These are phyloP conservation scores for Fraxinus anomala DNA, from an alignment of 257 asterid genomes.

Conservation along the genomic window DNA sequence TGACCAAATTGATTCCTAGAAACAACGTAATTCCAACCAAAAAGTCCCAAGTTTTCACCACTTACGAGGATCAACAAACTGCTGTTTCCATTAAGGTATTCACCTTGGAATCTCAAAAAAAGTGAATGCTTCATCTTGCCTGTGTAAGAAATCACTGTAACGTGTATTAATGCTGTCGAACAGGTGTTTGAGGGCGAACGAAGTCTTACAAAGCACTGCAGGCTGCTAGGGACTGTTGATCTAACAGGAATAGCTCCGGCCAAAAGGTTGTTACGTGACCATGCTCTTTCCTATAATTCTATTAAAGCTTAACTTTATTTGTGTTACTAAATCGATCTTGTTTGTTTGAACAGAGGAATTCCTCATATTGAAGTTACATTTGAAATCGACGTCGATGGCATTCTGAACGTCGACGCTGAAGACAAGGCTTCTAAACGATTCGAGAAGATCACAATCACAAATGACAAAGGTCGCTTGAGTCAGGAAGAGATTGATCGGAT, in stretches of 20 bases:
- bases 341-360: slow-evolving; percentile 47
- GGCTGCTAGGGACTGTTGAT: slow-evolving; percentile 80
- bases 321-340: no score
- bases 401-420: slow-evolving; percentile 57
- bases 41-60: slow-evolving; percentile 82
- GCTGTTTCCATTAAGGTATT: slow-evolving; percentile 75
- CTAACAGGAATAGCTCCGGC: slow-evolving; percentile 76
- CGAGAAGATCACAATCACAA: slow-evolving; percentile 59
- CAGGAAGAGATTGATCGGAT: slow-evolving; percentile 59
- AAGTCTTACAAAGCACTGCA: slow-evolving; percentile 77
- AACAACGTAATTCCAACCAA: slow-evolving; percentile 75
- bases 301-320: no score
- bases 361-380: slow-evolving; percentile 89
- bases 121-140: background rate
- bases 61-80: slow-evolving; percentile 86
- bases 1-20: slow-evolving; percentile 92
- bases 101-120: background rate
- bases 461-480: slow-evolving; percentile 56
- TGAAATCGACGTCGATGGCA: slow-evolving; percentile 83
- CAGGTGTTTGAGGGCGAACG: slow-evolving; percentile 88
- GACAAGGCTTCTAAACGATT: slow-evolving; percentile 58
- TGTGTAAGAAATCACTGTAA: background rate
- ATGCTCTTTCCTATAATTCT: no score
- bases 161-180: background rate
- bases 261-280: slow-evolving; percentile 28